Evolutionary conservation across 1,139 yeast species (phyloP), one percentile per base, ranked within the genome.

Genomic region (Pneumocystis murina): DNA sequence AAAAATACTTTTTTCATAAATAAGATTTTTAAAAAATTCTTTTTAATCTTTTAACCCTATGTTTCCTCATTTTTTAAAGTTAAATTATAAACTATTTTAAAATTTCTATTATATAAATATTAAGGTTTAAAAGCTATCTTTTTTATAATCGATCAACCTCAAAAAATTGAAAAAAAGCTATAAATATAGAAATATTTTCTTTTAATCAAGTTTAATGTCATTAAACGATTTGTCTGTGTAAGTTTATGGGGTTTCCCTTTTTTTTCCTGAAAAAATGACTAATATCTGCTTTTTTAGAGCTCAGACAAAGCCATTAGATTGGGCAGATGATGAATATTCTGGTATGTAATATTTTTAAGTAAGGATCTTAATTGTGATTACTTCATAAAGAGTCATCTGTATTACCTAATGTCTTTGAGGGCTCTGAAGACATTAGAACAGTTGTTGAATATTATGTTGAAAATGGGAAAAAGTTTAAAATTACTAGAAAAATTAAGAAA

Each of bases 401-500:
- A 3, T 10, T 30, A 7, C 33, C 33, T 10, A 14, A 24, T 24
- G 7, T 12, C 28, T 28, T 30, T 24, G 55, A 48, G 7, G 55
- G 33, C 10, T 12, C 55, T 8, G 55, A 20, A 72, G 96, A 96
- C 63, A 87, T 97, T 68, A 89, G 87, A 75, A 88, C 96, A 20
- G 85, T 91, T 64, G 82, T 90, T 66, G 83, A 91, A 63, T 91
- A 81, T 78, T 82, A 87, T 72, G 65, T 72, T 61, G 77, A 84
- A 68, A 84, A 86, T 67, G 95, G 96, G 67, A 85, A 88, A 75
- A 89, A 87, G 73, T 88, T 87, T 68, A 88, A 86, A 75, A 82
- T 91, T 64, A 90, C 96, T 61, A 96, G 91, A 75, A 86, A 80
- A 74, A 83, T 92, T 73, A 84, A 81, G 74, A 88, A 86, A 72